phyloP scores from a whole-genome alignment of 768 basidiomycete species.

The Serendipita sp. region DNA sequence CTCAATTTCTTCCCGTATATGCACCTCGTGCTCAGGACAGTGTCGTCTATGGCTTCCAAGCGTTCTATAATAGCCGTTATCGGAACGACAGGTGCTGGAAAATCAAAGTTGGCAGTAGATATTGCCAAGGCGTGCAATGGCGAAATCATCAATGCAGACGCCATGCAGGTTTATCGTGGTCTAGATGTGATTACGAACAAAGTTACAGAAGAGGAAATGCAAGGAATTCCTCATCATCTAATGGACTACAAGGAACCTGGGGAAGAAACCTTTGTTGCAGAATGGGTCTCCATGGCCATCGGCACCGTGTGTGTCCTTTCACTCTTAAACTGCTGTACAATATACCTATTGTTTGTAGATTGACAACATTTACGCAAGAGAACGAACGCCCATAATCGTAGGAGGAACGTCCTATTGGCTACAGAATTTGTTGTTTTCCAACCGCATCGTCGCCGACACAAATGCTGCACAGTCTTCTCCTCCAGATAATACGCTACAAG shows the following conservation, averaged over 20 bases:
- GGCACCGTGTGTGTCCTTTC: slow-evolving; percentile 39
- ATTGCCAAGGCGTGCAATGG: slow-evolving; percentile 53
- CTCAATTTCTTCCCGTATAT: background rate
- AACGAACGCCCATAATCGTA: slow-evolving; percentile 71
- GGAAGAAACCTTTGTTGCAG: slow-evolving; percentile 70
- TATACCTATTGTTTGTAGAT: slow-evolving; percentile 33
- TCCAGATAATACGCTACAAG: slow-evolving; percentile 27
- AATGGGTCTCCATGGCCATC: slow-evolving; percentile 79
- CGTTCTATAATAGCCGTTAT: background rate
- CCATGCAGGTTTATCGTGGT: slow-evolving; percentile 92
- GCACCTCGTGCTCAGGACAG: background rate
- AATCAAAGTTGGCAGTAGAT: slow-evolving; percentile 81
- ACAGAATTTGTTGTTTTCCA: slow-evolving; percentile 85
- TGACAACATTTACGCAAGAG: slow-evolving; percentile 44
- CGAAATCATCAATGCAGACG: slow-evolving; percentile 85
- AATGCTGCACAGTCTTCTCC: slow-evolving; percentile 16
- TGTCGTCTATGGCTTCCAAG: background rate
- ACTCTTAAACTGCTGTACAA: background rate
- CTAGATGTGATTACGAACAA: slow-evolving; percentile 94
- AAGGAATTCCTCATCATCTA: slow-evolving; percentile 73
- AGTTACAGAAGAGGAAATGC: slow-evolving; percentile 54
- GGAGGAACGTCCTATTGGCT: slow-evolving; percentile 98
- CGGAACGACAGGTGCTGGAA: slow-evolving; percentile 50
- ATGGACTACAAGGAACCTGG: slow-evolving; percentile 80
- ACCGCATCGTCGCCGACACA: slow-evolving; percentile 32